Evolutionary conservation across 805 yeast genomes (phyloP).

Genomic region (Candida andamanensis): DNA sequence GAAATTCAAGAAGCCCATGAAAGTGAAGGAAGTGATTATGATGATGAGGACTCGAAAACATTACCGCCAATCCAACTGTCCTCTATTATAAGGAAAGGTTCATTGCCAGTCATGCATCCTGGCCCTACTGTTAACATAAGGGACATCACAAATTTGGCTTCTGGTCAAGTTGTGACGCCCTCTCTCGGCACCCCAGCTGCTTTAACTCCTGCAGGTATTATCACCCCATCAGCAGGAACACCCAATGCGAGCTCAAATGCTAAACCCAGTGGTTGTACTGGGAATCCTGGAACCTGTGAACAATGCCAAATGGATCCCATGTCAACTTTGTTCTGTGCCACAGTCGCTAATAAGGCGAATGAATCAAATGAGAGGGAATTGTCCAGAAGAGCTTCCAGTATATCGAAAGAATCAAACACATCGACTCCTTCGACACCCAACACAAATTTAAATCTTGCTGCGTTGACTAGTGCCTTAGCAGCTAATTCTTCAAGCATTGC

Average conservation of each 20-base stretch:
- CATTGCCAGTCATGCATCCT: constrained; percentile 58
- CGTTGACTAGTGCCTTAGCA: no score
- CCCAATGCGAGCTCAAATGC: background rate
- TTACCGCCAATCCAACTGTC: constrained; percentile 39
- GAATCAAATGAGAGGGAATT: constrained; percentile 13
- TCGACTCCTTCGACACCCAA: constrained; percentile 16
- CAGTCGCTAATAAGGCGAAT: constrained; percentile 57
- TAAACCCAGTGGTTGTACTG: constrained; percentile 55
- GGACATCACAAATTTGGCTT: constrained; percentile 36
- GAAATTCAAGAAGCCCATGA: constrained; percentile 2
- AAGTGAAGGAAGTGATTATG: constrained; percentile 5
- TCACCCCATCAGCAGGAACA: constrained; percentile 1
- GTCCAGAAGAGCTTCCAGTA: constrained; percentile 1
- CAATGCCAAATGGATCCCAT: constrained; percentile 85
- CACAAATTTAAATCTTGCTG: no score
- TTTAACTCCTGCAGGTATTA: constrained; percentile 4
- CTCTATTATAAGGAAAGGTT: constrained; percentile 27
- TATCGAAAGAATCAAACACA: constrained; percentile 4
- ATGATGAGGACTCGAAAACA: constrained; percentile 21
- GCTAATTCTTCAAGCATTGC: constrained; percentile 5
- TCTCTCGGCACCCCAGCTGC: constrained; percentile 10
- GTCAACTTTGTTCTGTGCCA: constrained; percentile 84
- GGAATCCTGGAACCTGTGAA: constrained; percentile 81
- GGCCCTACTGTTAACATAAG: constrained; percentile 55
- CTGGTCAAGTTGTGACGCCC: constrained; percentile 25